Evolutionary conservation across 2,329 filamentous ascomycete species (phyloP), one percentile per base, ranked within the genome.

Genomic region (Penicillium olsonii): DNA sequence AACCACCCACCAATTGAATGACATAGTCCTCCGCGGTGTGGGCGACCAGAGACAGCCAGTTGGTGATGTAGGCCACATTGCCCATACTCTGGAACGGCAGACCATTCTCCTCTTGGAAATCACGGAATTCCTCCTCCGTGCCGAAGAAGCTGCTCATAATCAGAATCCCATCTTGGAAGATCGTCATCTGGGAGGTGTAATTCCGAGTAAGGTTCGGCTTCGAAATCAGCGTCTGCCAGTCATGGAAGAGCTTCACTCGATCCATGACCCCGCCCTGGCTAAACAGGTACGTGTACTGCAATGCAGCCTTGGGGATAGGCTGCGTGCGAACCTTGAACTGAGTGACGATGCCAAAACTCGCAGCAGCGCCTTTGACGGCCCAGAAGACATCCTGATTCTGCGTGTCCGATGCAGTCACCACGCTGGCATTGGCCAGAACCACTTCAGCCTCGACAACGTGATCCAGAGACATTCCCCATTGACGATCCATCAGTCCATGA

Each of bases 91-190:
- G 47, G 17, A 52, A 38, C 1, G 64, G 63, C 14, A 71, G 67
- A 7, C 54, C 41, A 6, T 59, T 50, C 34, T 67, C 60, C 1
- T 65, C 37, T 19, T 62, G 53, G 1, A 72, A 53, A 2, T 73
- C 74, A 3, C 78, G 60, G 58, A 77, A 87, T 60, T 87, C 83
- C 0, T 70, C 73, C 37, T 78, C 67, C 0, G 79, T 79, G 9
- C 84, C 84, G 59, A 84, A 86, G 58, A 82, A 87, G 0, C 79
- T 83, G 2, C 80, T 83, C 0, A 79, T 80, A 55, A 87, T 79
- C 50, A 84, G 62, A 45, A 76, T 76, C 1, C 81, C 81, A 0
- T 79, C 65, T 18, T 79, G 76, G 27, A 80, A 72, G 37, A 83
- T 69, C 27, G 82, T 73, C 45, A 87, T 78, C 44, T 83, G 74